Conservation (phyloP, 805 yeast genomes). For the Tetrapisispora pingtungensis region DNA sequence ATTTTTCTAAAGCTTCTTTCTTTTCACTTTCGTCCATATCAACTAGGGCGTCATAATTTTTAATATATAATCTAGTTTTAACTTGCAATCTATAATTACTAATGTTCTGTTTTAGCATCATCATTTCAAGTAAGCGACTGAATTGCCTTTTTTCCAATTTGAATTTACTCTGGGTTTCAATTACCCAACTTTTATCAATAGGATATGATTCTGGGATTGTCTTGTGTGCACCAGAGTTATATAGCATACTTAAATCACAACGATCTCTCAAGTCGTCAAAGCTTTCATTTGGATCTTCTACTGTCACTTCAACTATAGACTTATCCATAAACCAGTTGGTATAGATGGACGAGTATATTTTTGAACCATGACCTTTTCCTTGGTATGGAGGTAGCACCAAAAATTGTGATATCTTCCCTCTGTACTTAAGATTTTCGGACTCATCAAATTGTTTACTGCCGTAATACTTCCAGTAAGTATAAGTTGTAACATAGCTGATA, state of each 20-base stretch:
- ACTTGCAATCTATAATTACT: slow-evolving; percentile 45
- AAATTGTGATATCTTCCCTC: slow-evolving; percentile 83
- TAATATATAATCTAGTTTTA: slow-evolving; percentile 63
- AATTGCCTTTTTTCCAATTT: slow-evolving; percentile 76
- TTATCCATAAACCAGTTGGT: slow-evolving; percentile 46
- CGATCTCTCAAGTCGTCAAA: slow-evolving; percentile 88
- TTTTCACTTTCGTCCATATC: slow-evolving; percentile 58
- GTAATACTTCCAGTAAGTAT: slow-evolving; percentile 70
- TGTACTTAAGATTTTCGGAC: slow-evolving; percentile 26
- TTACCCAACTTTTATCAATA: slow-evolving; percentile 31
- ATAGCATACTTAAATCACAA: slow-evolving; percentile 52
- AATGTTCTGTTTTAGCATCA: slow-evolving; percentile 36
- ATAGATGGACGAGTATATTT: slow-evolving; percentile 48
- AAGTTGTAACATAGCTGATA: slow-evolving; percentile 75
- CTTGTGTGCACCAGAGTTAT: slow-evolving; percentile 25
- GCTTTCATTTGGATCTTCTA: slow-evolving; percentile 89
- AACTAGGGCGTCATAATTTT: slow-evolving; percentile 68
- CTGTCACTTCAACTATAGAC: slow-evolving; percentile 59
- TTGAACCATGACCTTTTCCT: slow-evolving; percentile 58
- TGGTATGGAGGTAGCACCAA: slow-evolving; percentile 79
- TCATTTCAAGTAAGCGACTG: slow-evolving; percentile 68
- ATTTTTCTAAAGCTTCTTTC: slow-evolving; percentile 63
- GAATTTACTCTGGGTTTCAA: slow-evolving; percentile 28
- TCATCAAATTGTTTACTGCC: slow-evolving; percentile 43
- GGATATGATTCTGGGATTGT: slow-evolving; percentile 15